Base-by-base conservation (phyloP, 257 asterid genomes). In the Pogostemon cablin region DNA sequence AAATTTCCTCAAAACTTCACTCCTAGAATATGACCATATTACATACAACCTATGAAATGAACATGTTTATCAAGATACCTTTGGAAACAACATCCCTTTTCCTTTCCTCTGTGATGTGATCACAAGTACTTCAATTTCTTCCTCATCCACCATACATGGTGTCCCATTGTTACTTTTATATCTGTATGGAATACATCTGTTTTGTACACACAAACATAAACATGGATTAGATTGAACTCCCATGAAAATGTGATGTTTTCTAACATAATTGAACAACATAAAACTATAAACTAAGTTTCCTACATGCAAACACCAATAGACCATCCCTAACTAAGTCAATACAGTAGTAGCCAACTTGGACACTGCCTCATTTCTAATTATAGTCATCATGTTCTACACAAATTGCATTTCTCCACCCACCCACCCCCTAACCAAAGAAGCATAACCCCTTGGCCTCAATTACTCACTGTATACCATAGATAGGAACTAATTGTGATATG, bases 161-260 rank as follows among this genome's bases (percentile, higher is more conserved):
- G 75, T 11, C 50, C 80, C 81, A 37, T 25, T 42, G 10, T 58
- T 72, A 5, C 72, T 70, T 69, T 85, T 88, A 42, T 81, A 90
- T 82, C 98, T 56, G 59, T 90, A 90, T 1, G 97, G 97, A 32
- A 92, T 92, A 74, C 98, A 92, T 78, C 98, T 92, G 91, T 77
- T 81, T 4, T 25, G 32, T 70, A 39, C 34, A 46, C 64, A 49
- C 39, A 2, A 7, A 59, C 47, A 25, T 4, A 46, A 0, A 15
- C 9, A 10, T 7, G 46, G 15, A 35, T 34, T 46, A 40, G 56
- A 41, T 3, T 3, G 9, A 72, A 25, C 12, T 37, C 11, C 60
- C 4, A 59, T 12, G 34, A 9, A 7, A 35, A 43, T n/a, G 0
- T 3, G 50, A 12, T 7, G 2, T 17, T 9, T 63, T 5, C 34